Evolutionary conservation across 2,329 filamentous ascomycete genomes (phyloP).

Genomic region (Diaporthe velutina): DNA sequence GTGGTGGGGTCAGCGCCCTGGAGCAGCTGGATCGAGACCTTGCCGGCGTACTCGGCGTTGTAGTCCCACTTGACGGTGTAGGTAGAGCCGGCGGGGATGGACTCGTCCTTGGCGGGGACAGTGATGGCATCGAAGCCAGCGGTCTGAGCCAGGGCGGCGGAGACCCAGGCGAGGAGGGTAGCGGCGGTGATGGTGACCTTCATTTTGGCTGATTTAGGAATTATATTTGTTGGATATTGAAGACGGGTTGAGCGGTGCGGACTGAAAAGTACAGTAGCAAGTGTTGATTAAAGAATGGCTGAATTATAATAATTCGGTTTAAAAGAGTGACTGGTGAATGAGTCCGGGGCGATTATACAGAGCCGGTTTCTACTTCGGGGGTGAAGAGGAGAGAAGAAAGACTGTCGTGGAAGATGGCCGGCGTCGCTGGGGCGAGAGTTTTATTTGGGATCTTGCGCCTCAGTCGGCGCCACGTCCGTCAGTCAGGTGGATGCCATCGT

Average conservation of each 20-base stretch:
- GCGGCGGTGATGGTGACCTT: slow-evolving; percentile 62
- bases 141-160: slow-evolving; percentile 66
- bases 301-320: slow-evolving; percentile 12
- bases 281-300: slow-evolving; percentile 34
- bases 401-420: slow-evolving; percentile 14
- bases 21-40: slow-evolving; percentile 67
- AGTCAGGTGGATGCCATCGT: slow-evolving; percentile 23
- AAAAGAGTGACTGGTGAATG: slow-evolving; percentile 21
- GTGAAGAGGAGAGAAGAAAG: neutral
- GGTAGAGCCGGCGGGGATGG: slow-evolving; percentile 61
- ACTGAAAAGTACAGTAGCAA: neutral
- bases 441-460: slow-evolving; percentile 34
- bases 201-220: slow-evolving; percentile 66
- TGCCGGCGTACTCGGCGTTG: slow-evolving; percentile 54
- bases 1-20: slow-evolving; percentile 60
- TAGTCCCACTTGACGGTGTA: slow-evolving; percentile 66
- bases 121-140: slow-evolving; percentile 67
- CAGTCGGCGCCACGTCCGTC: slow-evolving; percentile 8
- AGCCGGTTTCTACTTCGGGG: slow-evolving; percentile 19
- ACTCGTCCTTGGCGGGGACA: slow-evolving; percentile 58
- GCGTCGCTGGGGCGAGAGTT: slow-evolving; percentile 32
- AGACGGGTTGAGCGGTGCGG: neutral
- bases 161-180: slow-evolving; percentile 65
- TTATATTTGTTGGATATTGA: slow-evolving; percentile 18
- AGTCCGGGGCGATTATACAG: neutral